A percentile compares a stretch with the other conserved stretches of the same genome.
Evolutionary conservation across 805 yeast species (phyloP).

Genomic region (Lachancea sp.): DNA sequence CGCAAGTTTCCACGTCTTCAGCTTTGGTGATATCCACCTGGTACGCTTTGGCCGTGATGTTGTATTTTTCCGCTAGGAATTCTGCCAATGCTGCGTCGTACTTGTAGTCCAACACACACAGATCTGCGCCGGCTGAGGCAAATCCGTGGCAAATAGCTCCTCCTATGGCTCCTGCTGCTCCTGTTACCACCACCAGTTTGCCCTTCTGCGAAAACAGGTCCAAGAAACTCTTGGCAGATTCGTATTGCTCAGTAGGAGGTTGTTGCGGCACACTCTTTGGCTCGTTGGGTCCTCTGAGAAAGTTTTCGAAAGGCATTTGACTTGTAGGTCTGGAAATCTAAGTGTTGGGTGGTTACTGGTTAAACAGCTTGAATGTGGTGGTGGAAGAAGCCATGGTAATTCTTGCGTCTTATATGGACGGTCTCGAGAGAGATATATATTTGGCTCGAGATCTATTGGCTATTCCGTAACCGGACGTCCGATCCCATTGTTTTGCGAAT

Average conservation of each 20-base stretch:
- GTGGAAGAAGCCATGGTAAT: background rate
- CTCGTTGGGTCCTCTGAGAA: conserved; percentile 13
- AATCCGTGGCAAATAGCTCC: conserved; percentile 73
- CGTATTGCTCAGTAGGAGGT: conserved; percentile 16
- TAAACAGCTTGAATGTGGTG: too few species aligned
- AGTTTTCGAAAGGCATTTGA: conserved; percentile 17
- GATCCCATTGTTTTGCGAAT: background rate
- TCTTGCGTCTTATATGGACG: background rate
- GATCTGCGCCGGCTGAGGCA: conserved; percentile 75
- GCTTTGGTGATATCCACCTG: conserved; percentile 29
- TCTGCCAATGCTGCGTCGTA: conserved; percentile 16
- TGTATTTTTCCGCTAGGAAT: conserved; percentile 38
- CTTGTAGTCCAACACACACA: conserved; percentile 16
- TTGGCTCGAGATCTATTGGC: background rate
- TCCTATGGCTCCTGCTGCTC: conserved; percentile 83
- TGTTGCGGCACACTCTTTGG: conserved; percentile 12
- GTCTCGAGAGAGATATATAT: too few species aligned
- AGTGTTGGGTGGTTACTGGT: too few species aligned
- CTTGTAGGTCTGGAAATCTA: too few species aligned
- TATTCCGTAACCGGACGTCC: background rate
- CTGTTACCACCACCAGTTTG: conserved; percentile 75
- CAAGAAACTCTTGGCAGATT: conserved; percentile 24
- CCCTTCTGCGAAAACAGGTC: conserved; percentile 75
- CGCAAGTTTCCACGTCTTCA: conserved; percentile 22
- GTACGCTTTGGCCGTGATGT: conserved; percentile 53